Evolutionary conservation across 768 basidiomycete genomes (phyloP), one percentile per base, ranked within the genome.

Genomic region (Suillus ampliporus): DNA sequence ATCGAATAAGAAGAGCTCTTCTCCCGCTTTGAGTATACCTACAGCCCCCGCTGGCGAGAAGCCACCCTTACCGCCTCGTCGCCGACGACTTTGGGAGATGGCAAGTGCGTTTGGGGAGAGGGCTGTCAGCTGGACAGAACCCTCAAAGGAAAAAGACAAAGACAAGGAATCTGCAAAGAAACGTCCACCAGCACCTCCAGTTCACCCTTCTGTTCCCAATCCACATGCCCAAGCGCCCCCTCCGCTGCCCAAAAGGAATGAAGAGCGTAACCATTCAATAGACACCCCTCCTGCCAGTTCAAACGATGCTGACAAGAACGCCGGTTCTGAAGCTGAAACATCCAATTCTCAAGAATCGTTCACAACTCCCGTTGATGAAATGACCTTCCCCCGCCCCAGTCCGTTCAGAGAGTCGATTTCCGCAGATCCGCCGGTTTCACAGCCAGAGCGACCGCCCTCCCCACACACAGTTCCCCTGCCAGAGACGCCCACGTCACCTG

Each of bases 41-140:
- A 26, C 4, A 23, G 28, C 61, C 13, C n/a, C 58, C 13, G 21
- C 35, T 5, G 19, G 37, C 23, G 82, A 79, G 34, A 86, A 83
- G 63, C 89, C 89, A 10, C 86, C 87, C 1, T 71, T 89, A 28
- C 89, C 89, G 0, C 87, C 89, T 0, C 79, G 89, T 62, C 80
- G 85, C 60, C 78, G 84, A 58, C 85, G 87, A 1, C 68, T 91
- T 23, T 90, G 89, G 88, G 86, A 88, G 13, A 86, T 89, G 78
- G 86, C 87, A 1, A 86, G 85, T 61, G 86, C 85, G 6, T 71
- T 90, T 7, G 80, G 85, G 4, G 87, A 88, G 70, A 78, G 80
- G 43, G 88, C 87, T 43, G 82, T 77, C 1, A 85, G 82, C 67
- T 89, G 87, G 88, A 76, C 81, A 17, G 74, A 76, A 40, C 64